phyloP scores from a whole-genome alignment of 2,329 filamentous ascomycete species.

The Botrytis sinoallii region DNA sequence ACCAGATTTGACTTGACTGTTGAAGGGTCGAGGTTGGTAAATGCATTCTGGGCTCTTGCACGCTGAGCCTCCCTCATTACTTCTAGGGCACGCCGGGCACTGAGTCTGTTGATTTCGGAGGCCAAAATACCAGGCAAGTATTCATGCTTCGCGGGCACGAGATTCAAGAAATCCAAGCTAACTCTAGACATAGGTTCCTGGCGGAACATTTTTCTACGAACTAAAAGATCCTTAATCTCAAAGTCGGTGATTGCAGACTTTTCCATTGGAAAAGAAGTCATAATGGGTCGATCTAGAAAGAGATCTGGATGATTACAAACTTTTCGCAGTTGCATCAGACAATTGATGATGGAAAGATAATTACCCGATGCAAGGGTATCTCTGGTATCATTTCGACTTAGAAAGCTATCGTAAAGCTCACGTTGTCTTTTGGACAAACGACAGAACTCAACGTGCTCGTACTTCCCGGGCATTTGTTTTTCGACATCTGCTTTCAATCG shows the following conservation, averaged over 20 bases:
- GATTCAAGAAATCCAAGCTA: conserved; percentile 73
- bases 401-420: conserved; percentile 93
- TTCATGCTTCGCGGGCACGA: conserved; percentile 72
- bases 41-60: conserved; percentile 53
- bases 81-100: conserved; percentile 66
- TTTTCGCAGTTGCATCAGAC: conserved; percentile 93
- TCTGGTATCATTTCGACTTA: conserved; percentile 84
- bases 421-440: conserved; percentile 92
- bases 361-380: conserved; percentile 89
- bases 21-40: conserved; percentile 58
- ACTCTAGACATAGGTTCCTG: conserved; percentile 61
- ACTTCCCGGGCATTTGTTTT: conserved; percentile 98
- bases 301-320: conserved; percentile 98
- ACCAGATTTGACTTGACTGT: conserved; percentile 67
- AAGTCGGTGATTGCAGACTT: conserved; percentile 74
- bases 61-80: conserved; percentile 71
- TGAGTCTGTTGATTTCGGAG: conserved; percentile 61
- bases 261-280: conserved; percentile 92
- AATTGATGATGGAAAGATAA: conserved; percentile 97
- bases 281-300: conserved; percentile 93
- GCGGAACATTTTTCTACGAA: conserved; percentile 64
- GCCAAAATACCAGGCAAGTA: conserved; percentile 53
- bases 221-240: conserved; percentile 65
- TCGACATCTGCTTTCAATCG: conserved; percentile 95
- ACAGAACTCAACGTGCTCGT: conserved; percentile 95